These are phyloP conservation scores for Xerocomus nothofagi DNA, from an alignment of 1,284 basidiomycete species.

Conservation along the genomic window DNA sequence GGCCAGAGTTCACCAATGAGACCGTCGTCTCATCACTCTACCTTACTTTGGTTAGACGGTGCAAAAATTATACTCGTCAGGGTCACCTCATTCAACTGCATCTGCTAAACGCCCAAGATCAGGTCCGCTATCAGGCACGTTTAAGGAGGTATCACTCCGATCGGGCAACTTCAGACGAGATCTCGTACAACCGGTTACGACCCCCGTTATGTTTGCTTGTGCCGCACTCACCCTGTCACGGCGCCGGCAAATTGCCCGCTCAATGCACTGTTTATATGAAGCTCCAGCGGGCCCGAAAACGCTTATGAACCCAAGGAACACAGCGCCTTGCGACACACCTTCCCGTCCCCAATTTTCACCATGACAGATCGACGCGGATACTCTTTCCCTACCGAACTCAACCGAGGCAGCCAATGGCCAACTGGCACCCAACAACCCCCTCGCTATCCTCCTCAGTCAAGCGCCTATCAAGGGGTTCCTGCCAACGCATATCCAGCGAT, in stretches of 20 bases:
- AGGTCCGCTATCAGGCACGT: conserved; percentile 34
- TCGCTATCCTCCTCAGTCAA: conserved; percentile 27
- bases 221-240: conserved; percentile 34
- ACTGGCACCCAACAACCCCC: conserved; percentile 19
- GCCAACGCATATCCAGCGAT: conserved; percentile 24
- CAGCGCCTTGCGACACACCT: conserved; percentile 7
- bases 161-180: conserved; percentile 31
- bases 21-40: conserved; percentile 18
- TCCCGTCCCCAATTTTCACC: conserved; percentile 3
- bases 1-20: conserved; percentile 15
- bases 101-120: conserved; percentile 25
- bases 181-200: conserved; percentile 33
- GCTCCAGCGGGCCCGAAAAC: conserved; percentile 33
- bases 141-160: conserved; percentile 24
- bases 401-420: conserved; percentile 27
- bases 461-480: conserved; percentile 23
- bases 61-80: conserved; percentile 26
- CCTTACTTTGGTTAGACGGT: conserved; percentile 36
- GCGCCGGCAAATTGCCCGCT: conserved; percentile 34
- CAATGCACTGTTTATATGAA: conserved; percentile 29
- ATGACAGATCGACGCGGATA: conserved; percentile 36
- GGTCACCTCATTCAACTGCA: conserved; percentile 26
- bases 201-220: conserved; percentile 31
- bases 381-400: conserved; percentile 21
- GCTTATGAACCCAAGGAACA: conserved; percentile 33